Conservation (phyloP, 2,329 filamentous ascomycete genomes). For the Cordyceps fumosorosea region DNA sequence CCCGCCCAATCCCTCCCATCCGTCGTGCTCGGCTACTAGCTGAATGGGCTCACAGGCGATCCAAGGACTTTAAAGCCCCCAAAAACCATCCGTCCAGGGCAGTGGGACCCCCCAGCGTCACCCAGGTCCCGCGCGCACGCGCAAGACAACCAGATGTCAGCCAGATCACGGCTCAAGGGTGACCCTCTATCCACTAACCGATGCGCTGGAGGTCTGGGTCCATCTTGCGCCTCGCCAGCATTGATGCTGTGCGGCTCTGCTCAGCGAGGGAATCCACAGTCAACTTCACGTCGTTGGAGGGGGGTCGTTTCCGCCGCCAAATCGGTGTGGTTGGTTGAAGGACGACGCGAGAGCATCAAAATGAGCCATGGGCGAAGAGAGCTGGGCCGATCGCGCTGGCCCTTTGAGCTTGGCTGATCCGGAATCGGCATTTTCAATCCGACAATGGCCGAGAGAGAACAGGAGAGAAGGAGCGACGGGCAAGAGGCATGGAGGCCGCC, state of each 20-base stretch:
- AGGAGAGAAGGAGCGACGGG: background rate
- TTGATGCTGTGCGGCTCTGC: slow-evolving; percentile 13
- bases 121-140: background rate
- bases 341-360: background rate
- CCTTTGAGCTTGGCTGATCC: background rate
- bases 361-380: background rate
- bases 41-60: slow-evolving; percentile 5
- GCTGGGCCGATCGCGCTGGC: background rate
- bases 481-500: slow-evolving; percentile 3
- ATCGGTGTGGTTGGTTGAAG: background rate
- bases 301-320: background rate
- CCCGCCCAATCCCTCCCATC: background rate
- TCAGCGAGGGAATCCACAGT: slow-evolving; percentile 11
- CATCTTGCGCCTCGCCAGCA: slow-evolving; percentile 10
- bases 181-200: slow-evolving; percentile 5
- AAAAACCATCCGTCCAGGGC: background rate
- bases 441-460: background rate
- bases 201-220: slow-evolving; percentile 9
- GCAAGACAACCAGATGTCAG: slow-evolving; percentile 4
- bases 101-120: background rate
- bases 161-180: background rate
- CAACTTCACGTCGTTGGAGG: slow-evolving; percentile 11
- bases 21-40: background rate
- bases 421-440: slow-evolving; percentile 7
- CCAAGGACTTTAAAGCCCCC: slow-evolving; percentile 3